Conservation (phyloP, 1,139 yeast species). For the Yamadazyma dendronema region DNA sequence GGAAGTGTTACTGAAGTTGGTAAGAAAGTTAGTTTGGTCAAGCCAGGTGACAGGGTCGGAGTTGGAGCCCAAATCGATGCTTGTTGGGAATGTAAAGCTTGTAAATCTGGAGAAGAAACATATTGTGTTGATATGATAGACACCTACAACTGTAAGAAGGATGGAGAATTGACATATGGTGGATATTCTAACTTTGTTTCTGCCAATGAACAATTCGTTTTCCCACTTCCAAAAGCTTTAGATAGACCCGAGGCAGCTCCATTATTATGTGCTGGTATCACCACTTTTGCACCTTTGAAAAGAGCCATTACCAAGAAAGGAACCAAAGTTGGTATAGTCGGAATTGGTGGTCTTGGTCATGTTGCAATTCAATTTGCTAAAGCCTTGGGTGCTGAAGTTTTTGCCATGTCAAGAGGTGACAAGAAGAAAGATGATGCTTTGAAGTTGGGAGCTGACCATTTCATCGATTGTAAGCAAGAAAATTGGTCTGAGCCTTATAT, state of each 20-base stretch:
- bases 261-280: conserved; percentile 62
- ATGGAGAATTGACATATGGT: conserved; percentile 45
- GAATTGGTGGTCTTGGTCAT: conserved; percentile 44
- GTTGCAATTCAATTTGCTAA: conserved; percentile 37
- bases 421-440: conserved; percentile 33
- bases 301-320: conserved; percentile 28
- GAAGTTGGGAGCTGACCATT: conserved; percentile 34
- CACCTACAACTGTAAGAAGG: conserved; percentile 42
- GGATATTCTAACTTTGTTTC: conserved; percentile 56
- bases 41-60: conserved; percentile 59
- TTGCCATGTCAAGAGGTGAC: conserved; percentile 34
- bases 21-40: conserved; percentile 37
- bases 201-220: conserved; percentile 49
- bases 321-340: conserved; percentile 40
- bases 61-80: conserved; percentile 53
- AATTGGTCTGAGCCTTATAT: conserved; percentile 26
- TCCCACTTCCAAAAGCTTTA: conserved; percentile 52
- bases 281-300: conserved; percentile 56
- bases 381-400: conserved; percentile 39
- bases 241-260: conserved; percentile 55
- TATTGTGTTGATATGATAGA: conserved; percentile 42
- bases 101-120: conserved; percentile 44
- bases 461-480: conserved; percentile 31
- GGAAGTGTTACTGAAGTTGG: conserved; percentile 54
- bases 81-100: conserved; percentile 47